Base-by-base conservation (phyloP, 1,284 basidiomycete species). In the Tremellales sp. region DNA sequence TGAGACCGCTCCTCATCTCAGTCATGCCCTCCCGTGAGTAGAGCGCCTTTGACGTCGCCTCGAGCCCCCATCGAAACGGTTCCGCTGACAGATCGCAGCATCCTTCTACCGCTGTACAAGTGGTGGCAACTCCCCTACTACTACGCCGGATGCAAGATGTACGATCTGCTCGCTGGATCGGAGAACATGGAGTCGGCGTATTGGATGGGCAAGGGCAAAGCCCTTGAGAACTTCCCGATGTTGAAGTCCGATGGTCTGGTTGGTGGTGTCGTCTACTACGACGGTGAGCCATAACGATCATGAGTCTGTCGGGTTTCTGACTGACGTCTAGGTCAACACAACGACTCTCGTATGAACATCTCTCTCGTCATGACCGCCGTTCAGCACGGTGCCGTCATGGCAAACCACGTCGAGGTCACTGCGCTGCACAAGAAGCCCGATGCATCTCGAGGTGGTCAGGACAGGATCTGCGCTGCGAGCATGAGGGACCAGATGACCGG, bases 81-180 rank as follows among this genome's bases (percentile, higher is more conserved):
- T 44, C 29, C 21, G 37, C 53, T 40, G 19, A 26, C 26, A 35
- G 15, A 48, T 31, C 15, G 15, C 48, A 70, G 68, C 21, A 73
- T 76, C 56, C 68, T 76, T 1, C 59, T 75, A 3, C 70, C 70
- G 27, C 67, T 62, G 45, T 68, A 58, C 62, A 89, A 85, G 52
- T 94, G 89, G 75, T 97, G 93, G 92, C 91, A 97, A 67, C 81
- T 97, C 4, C 94, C 94, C 0, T 97, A 97, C 75, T 97, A 93
- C 75, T 94, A 84, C 78, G 85, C 84, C 2, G 94, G 94, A 15
- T 94, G 89, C 78, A 97, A 97, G 78, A 80, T 96, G 80, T 98
- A 98, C 77, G 94, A 98, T 72, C 41, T 97, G 24, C 79, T 98
- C 26, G 94, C 94, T 13, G 94, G 94, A 1, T 87, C 87, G 67